These are phyloP conservation scores for Amanita molliuscula DNA, from an alignment of 768 basidiomycete genomes.

Conservation along the genomic window DNA sequence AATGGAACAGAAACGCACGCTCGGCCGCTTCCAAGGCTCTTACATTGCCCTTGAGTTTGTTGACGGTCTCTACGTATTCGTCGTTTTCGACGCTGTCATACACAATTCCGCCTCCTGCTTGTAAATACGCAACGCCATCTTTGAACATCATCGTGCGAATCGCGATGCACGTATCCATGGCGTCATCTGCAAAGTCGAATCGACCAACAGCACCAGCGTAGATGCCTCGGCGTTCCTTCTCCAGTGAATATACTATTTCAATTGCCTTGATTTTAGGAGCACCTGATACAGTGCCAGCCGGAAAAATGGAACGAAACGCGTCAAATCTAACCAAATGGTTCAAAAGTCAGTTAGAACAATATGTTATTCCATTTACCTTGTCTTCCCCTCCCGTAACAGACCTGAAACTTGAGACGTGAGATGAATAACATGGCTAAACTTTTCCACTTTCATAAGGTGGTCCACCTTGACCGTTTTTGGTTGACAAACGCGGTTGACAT, in stretches of 20 bases:
- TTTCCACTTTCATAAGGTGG: conserved; percentile 86
- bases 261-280: conserved; percentile 99
- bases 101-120: conserved; percentile 96
- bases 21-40: conserved; percentile 82
- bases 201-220: conserved; percentile 98
- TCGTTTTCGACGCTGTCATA: conserved; percentile 96
- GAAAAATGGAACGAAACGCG: conserved; percentile 98
- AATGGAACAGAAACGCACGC: conserved; percentile 40
- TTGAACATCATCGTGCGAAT: conserved; percentile 98
- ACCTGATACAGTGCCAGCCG: conserved; percentile 96
- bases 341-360: background rate
- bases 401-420: conserved; percentile 94
- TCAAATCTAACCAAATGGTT: conserved; percentile 58
- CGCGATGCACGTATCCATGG: conserved; percentile 98
- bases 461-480: conserved; percentile 95
- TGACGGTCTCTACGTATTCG: conserved; percentile 93
- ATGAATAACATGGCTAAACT: conserved; percentile 97
- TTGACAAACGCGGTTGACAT: conserved; percentile 95
- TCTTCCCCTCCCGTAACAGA: conserved; percentile 66
- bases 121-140: conserved; percentile 81
- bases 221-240: conserved; percentile 83
- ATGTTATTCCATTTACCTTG: conserved; percentile 41
- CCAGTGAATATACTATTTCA: conserved; percentile 79
- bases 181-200: conserved; percentile 90
- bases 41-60: conserved; percentile 86